phyloP scores from a whole-genome alignment of 169 alveolate species.

The Eimeria acervulina region DNA sequence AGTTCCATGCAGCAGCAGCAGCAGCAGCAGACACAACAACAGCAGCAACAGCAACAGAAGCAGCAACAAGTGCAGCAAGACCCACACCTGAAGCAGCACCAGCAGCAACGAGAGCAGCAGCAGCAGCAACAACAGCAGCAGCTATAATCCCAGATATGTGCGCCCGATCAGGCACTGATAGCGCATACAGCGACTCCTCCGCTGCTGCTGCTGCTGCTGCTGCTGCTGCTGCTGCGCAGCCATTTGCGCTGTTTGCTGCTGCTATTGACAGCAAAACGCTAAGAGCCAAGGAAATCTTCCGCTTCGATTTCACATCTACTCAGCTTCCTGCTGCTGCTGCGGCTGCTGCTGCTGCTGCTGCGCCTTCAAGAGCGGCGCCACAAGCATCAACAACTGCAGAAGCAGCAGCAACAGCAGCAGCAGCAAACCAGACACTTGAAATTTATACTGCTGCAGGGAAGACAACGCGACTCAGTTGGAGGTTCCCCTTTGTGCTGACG shows the following conservation, averaged over 20 bases:
- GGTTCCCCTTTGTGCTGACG: conserved; percentile 2
- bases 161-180: no score
- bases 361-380: neutral
- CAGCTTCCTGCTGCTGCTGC: no score
- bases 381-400: neutral
- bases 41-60: neutral
- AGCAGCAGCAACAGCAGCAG: conserved; percentile 9
- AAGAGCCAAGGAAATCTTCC: neutral
- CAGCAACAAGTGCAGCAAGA: neutral
- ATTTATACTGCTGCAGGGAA: neutral
- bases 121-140: no score
- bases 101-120: neutral
- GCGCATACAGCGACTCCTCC: neutral
- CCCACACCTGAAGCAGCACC: neutral
- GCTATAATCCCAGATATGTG: no score
- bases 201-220: conserved; percentile 18
- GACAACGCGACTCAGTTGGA: neutral
- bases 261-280: neutral
- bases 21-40: neutral
- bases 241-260: neutral
- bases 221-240: no score
- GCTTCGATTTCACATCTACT: neutral
- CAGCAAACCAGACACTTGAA: neutral
- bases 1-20: neutral
- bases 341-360: no score